A percentile compares a stretch with the other conserved stretches of the same genome.
Conservation (phyloP, 139 green algal species). For the Closterium sp. region DNA sequence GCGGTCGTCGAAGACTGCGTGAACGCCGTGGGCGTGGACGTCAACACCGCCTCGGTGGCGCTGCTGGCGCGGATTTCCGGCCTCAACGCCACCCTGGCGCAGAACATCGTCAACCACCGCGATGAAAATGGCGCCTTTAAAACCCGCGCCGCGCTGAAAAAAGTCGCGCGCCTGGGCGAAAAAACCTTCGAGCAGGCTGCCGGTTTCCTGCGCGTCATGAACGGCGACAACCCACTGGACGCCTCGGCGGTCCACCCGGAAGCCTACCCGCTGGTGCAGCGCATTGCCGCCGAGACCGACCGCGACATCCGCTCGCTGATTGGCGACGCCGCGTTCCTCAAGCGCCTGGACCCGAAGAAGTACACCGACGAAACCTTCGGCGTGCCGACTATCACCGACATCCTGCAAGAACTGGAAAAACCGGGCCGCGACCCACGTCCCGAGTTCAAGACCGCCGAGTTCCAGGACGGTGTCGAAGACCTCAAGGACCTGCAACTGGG, state of each 20-base stretch:
- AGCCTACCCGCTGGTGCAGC: conserved; percentile 20
- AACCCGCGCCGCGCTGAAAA: neutral
- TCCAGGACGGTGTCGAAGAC: too few species aligned
- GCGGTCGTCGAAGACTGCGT: neutral
- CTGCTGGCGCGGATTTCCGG: neutral
- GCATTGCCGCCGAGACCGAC: neutral
- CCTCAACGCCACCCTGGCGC: neutral
- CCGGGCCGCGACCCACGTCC: neutral
- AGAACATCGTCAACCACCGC: neutral
- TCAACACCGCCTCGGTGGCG: neutral
- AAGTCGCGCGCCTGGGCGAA: conserved; percentile 41
- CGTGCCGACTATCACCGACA: neutral
- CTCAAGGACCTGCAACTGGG: too few species aligned
- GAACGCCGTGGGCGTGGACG: neutral
- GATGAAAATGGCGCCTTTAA: neutral
- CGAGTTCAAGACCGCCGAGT: neutral
- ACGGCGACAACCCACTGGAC: conserved; percentile 41
- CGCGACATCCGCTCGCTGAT: neutral
- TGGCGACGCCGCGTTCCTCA: neutral
- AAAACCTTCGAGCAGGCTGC: conserved; percentile 54
- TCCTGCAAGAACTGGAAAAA: neutral
- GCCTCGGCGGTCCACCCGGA: conserved; percentile 52
- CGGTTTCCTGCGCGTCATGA: conserved; percentile 52
- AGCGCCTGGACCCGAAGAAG: neutral
- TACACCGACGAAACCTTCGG: neutral